Base-by-base conservation (phyloP, 306 rosid genomes). In the Comarum palustre region DNA sequence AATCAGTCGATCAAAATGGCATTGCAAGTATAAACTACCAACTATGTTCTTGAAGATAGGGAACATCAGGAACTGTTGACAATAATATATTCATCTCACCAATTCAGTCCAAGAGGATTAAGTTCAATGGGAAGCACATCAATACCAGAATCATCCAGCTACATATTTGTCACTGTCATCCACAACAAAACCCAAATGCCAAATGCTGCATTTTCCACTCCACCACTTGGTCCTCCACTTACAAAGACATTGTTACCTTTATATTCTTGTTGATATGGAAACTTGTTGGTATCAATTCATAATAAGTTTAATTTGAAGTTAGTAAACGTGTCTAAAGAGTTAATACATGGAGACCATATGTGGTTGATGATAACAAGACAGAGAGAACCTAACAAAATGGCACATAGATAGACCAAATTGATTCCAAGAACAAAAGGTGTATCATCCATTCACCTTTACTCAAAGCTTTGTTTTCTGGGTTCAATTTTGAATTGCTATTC, bases 81-180 rank as follows among this genome's bases (percentile, higher is more conserved):
- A 59, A 27, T 46, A 60, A 34, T 8, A 34, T 46, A 76, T 68
- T 47, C 54, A 24, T 36, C 32, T 15, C 57, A 3, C 51, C 69
- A 58, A 22, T 68, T 45, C 5, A 46, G 15, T 45, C 62, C 74
- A 58, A 68, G 63, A 38, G 50, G 60, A 61, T 75, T 32, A 12
- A 43, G 39, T 16, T 57, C 27, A 38, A 72, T 57, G 43, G 12
- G 29, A 46, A 34, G 68, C 74, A 43, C 55, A 12, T 54, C 50
- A 45, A 57, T 31, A 16, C 6, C 29, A 66, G 42, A 46, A 66
- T 10, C 74, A 46, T 43, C 60, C 51, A 58, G 22, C 51, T 45
- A 45, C 63, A 7, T 22, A n/a, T 59, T 34, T 22, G 76, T 73
- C 69, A 73, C 22, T 73, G 19, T 60, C 69, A 19, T 31, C 24